Percentiles rank a stretch among this genome's conserved stretches.
Evolutionary conservation across 257 asterid species (phyloP).

Genomic region (Vinca minor): DNA sequence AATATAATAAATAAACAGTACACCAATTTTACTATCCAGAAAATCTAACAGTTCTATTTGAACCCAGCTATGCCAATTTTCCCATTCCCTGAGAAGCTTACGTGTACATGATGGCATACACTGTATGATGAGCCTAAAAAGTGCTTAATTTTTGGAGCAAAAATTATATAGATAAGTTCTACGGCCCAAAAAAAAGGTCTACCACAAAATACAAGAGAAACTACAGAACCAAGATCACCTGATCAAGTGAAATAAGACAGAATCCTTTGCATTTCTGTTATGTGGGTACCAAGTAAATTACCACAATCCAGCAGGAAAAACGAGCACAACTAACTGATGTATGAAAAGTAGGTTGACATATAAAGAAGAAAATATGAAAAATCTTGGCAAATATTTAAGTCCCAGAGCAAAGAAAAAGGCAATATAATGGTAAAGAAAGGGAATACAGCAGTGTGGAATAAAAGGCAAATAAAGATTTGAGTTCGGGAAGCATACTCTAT

Average conservation of each 20-base stretch:
- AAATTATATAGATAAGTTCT: neutral
- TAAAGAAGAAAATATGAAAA: neutral
- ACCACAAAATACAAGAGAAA: neutral
- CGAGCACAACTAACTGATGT: neutral
- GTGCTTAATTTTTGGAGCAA: neutral
- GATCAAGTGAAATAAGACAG: neutral
- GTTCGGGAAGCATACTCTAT: slow-evolving; percentile 49
- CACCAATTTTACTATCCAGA: neutral
- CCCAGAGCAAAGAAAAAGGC: neutral
- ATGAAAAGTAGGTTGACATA: neutral
- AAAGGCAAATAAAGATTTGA: neutral
- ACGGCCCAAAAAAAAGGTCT: neutral
- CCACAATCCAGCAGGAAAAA: neutral
- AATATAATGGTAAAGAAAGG: neutral
- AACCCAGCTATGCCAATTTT: neutral
- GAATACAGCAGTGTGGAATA: neutral
- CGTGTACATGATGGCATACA: neutral
- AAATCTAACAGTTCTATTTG: neutral
- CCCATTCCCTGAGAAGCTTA: neutral
- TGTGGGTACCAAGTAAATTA: neutral
- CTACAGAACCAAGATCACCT: neutral
- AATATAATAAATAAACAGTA: too few species aligned
- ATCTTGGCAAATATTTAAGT: neutral
- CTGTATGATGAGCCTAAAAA: neutral
- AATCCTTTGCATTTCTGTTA: neutral